Evolutionary conservation across 257 asterid species (phyloP).

Genomic region (Echium plantagineum): DNA sequence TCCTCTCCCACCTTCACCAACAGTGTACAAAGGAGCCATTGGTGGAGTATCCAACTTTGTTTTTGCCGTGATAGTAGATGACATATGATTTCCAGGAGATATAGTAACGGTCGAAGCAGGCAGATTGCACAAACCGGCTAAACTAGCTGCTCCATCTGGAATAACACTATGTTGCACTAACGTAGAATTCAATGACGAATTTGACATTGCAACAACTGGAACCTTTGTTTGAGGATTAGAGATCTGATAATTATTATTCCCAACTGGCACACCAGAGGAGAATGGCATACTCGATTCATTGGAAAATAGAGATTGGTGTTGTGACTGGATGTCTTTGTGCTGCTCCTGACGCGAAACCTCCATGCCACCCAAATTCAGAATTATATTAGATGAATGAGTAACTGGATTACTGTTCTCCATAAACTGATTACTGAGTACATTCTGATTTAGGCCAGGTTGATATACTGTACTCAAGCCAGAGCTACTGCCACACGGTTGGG

Average conservation of each 20-base stretch:
- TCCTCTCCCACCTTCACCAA: conserved; percentile 44
- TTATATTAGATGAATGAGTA: conserved; percentile 29
- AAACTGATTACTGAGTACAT: conserved; percentile 35
- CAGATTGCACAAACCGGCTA: conserved; percentile 39
- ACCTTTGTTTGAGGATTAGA: conserved; percentile 32
- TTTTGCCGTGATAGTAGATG: conserved; percentile 32
- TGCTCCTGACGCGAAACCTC: conserved; percentile 24
- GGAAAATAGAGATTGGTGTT: conserved; percentile 56
- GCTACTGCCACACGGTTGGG: conserved; percentile 17
- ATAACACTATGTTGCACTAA: conserved; percentile 12
- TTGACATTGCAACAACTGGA: conserved; percentile 30
- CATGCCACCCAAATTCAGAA: conserved; percentile 28
- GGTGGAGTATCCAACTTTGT: conserved; percentile 42
- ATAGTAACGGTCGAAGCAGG: conserved; percentile 30
- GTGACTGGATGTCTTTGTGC: conserved; percentile 23
- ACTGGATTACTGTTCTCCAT: conserved; percentile 22
- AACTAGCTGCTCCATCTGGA: conserved; percentile 18
- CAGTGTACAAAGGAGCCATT: conserved; percentile 49
- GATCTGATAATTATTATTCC: conserved; percentile 31
- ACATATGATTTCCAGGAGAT: conserved; percentile 50
- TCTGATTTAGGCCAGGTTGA: conserved; percentile 32
- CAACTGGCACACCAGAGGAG: conserved; percentile 44
- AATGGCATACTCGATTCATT: conserved; percentile 56
- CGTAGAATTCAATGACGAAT: conserved; percentile 23
- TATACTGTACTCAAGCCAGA: conserved; percentile 25